Evolutionary conservation across 2,329 filamentous ascomycete genomes (phyloP).

Genomic region (Phaeomoniella chlamydospora): DNA sequence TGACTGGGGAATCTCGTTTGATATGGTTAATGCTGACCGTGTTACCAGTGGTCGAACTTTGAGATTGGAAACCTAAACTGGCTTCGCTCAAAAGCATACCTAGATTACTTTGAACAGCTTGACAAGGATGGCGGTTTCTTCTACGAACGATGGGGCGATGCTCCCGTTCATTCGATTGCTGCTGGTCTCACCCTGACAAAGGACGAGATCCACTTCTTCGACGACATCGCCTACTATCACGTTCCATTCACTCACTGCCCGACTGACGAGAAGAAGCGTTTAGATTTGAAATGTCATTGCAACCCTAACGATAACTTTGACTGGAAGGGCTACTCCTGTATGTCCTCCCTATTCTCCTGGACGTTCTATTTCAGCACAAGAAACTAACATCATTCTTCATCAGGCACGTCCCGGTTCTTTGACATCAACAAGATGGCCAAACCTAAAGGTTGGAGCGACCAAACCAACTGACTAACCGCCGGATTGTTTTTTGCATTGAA

Average conservation of each 20-base stretch:
- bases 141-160: constrained; percentile 97
- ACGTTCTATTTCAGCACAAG: not conserved
- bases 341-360: constrained; percentile 21
- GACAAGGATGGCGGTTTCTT: constrained; percentile 94
- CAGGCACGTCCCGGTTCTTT: constrained; percentile 75
- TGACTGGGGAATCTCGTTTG: constrained; percentile 9
- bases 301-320: constrained; percentile 97
- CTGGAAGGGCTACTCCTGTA: constrained; percentile 97
- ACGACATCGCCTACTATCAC: constrained; percentile 97
- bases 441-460: constrained; percentile 70
- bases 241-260: constrained; percentile 97
- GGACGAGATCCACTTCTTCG: constrained; percentile 94
- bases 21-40: constrained; percentile 7
- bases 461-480: constrained; percentile 34
- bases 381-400: not conserved
- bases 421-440: constrained; percentile 69
- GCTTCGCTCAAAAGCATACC: constrained; percentile 77
- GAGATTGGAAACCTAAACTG: constrained; percentile 90
- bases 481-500: constrained; percentile 1
- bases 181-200: constrained; percentile 77
- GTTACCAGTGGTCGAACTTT: constrained; percentile 84
- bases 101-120: constrained; percentile 78
- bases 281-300: constrained; percentile 84
- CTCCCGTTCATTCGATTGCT: constrained; percentile 94
- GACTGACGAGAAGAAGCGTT: constrained; percentile 68